phyloP scores from a whole-genome alignment of 2,329 filamentous ascomycete genomes.

The Juglanconis sp. region DNA sequence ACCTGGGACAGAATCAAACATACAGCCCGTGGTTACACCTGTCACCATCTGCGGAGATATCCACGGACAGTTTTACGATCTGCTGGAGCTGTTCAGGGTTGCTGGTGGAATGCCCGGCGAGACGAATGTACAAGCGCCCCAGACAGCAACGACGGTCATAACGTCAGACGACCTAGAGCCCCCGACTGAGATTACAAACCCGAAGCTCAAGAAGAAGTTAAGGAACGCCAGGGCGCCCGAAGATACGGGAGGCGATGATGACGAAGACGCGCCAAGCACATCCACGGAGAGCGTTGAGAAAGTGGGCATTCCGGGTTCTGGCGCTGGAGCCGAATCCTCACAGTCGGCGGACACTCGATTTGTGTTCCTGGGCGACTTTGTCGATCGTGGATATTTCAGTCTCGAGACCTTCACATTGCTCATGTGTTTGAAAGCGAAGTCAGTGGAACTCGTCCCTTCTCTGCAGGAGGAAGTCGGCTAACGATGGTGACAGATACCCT shows the following conservation, averaged over 20 bases:
- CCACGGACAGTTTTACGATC: slow-evolving; percentile 97
- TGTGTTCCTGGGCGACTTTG: slow-evolving; percentile 79
- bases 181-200: slow-evolving; percentile 82
- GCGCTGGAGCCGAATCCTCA: slow-evolving; percentile 32
- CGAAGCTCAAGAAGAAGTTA: slow-evolving; percentile 83
- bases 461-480: slow-evolving; percentile 1
- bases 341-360: slow-evolving; percentile 55
- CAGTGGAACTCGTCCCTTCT: slow-evolving; percentile 21
- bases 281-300: slow-evolving; percentile 47
- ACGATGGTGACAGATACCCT: slow-evolving; percentile 65
- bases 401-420: slow-evolving; percentile 96
- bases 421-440: slow-evolving; percentile 84
- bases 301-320: slow-evolving; percentile 30
- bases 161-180: slow-evolving; percentile 91
- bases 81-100: slow-evolving; percentile 94
- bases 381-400: slow-evolving; percentile 95
- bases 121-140: slow-evolving; percentile 63
- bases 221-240: slow-evolving; percentile 53
- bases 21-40: slow-evolving; percentile 93
- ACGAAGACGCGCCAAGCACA: slow-evolving; percentile 44
- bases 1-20: slow-evolving; percentile 76
- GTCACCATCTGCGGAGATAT: slow-evolving; percentile 98
- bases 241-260: slow-evolving; percentile 37
- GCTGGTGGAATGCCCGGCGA: slow-evolving; percentile 95
- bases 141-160: slow-evolving; percentile 70